Conservation (phyloP, 352 stramenopile genomes). For the Phytophthora pistaciae region DNA sequence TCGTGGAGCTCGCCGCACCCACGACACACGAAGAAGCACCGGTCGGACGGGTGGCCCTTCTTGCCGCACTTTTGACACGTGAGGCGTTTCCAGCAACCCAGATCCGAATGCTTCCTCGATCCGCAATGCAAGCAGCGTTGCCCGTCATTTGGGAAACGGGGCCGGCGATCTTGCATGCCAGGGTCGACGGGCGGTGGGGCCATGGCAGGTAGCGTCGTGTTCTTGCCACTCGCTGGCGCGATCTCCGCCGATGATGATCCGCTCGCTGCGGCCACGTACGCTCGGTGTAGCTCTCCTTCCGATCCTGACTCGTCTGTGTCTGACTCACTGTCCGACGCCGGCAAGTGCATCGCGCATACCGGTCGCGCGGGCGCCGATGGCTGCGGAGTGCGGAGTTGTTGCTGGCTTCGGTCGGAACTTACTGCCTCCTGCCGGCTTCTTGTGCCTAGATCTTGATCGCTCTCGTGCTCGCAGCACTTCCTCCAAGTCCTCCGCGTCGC, state of each 20-base stretch:
- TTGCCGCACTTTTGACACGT: slow-evolving; percentile 13
- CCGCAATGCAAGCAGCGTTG: slow-evolving; percentile 6
- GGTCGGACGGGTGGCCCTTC: slow-evolving; percentile 14
- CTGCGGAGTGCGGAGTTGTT: no score
- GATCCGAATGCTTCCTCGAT: not conserved
- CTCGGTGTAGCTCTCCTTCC: not conserved
- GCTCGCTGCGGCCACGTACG: not conserved
- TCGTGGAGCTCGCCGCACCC: slow-evolving; percentile 20
- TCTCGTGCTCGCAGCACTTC: not conserved
- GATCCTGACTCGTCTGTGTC: not conserved
- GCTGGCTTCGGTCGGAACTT: slow-evolving; percentile 4
- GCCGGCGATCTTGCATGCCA: not conserved
- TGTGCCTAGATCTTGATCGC: slow-evolving; percentile 2
- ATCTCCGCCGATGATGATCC: no score
- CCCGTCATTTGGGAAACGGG: not conserved
- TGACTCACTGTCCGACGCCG: not conserved
- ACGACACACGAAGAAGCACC: slow-evolving; percentile 14
- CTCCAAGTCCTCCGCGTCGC: slow-evolving; percentile 7
- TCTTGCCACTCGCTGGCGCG: no score
- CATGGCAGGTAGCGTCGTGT: no score
- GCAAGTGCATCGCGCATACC: not conserved
- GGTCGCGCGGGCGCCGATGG: not conserved
- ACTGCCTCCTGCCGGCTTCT: slow-evolving; percentile 1
- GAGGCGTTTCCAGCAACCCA: slow-evolving; percentile 18
- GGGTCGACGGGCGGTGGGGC: no score